phyloP scores from a whole-genome alignment of 208 protist genomes.

The Jaenimonas drosophilae region DNA sequence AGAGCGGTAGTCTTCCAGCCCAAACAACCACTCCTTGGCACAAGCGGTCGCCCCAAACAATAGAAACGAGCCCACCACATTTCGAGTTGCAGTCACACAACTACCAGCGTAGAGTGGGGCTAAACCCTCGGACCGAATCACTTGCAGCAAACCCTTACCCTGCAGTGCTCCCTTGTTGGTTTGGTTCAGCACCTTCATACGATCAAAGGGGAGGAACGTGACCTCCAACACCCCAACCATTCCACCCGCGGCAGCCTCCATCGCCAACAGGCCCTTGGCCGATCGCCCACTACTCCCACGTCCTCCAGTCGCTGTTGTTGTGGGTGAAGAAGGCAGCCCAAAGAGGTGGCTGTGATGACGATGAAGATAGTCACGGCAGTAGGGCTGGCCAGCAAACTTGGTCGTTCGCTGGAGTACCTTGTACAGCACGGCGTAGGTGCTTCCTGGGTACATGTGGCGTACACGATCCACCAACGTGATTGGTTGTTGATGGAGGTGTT shows the following conservation, averaged over 20 bases:
- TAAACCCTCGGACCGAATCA: conserved; percentile 25
- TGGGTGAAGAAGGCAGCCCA: too few relatives aligned
- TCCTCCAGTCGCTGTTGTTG: too few relatives aligned
- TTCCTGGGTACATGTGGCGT: conserved; percentile 64
- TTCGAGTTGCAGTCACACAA: conserved; percentile 43
- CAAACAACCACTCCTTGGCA: conserved; percentile 60
- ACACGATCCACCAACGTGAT: conserved; percentile 27
- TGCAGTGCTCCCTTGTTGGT: conserved; percentile 46
- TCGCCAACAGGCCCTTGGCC: conserved; percentile 15
- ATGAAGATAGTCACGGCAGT: conserved; percentile 51
- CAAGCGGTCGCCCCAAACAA: conserved; percentile 65
- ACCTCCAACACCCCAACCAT: conserved; percentile 50
- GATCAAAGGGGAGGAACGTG: conserved; percentile 65
- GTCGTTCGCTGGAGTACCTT: conserved; percentile 69
- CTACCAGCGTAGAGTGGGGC: conserved; percentile 41
- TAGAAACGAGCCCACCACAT: conserved; percentile 50
- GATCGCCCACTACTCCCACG: neutral
- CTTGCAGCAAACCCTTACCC: conserved; percentile 16
- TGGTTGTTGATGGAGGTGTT: neutral
- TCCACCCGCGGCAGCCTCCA: conserved; percentile 46
- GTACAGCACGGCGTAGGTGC: conserved; percentile 55
- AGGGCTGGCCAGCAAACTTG: conserved; percentile 77
- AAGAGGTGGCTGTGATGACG: conserved; percentile 25
- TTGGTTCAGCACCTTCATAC: conserved; percentile 72
- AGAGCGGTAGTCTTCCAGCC: conserved; percentile 38